Conservation (phyloP, 192 early-diverging fungal species). For the Rhizophagus clarus region DNA sequence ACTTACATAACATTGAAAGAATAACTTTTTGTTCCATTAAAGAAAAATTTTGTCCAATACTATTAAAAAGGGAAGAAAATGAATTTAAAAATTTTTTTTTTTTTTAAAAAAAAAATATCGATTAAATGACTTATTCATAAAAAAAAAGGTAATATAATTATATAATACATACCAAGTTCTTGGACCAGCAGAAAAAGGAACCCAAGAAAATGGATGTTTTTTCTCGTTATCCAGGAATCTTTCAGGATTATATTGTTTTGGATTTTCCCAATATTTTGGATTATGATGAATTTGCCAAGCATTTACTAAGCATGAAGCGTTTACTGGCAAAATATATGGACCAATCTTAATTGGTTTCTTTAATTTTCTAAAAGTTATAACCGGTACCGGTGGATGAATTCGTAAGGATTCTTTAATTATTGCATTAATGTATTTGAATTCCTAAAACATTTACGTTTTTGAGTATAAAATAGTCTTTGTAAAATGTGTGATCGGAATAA, state of each 20-base stretch:
- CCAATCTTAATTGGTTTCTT: neutral
- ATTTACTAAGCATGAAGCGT: neutral
- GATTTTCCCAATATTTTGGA: neutral
- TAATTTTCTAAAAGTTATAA: neutral
- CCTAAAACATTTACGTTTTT: neutral
- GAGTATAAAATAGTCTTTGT: neutral
- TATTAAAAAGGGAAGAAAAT: neutral
- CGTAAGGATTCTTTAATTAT: constrained; percentile 7
- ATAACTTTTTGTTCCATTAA: constrained; percentile 9
- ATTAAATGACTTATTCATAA: neutral
- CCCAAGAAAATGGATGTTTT: neutral
- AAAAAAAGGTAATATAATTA: neutral
- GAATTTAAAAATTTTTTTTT: neutral
- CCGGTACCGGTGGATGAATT: neutral
- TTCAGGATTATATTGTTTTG: neutral
- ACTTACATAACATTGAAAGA: neutral
- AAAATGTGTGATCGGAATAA: neutral
- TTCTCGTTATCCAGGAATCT: neutral
- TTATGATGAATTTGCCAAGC: neutral
- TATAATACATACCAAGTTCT: neutral
- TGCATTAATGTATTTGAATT: neutral
- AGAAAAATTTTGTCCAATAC: constrained; percentile 6
- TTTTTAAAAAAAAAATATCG: too few relatives aligned
- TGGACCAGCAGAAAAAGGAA: neutral
- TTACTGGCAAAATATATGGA: neutral